Conservation (phyloP, 768 basidiomycete genomes). For the Cystofilobasidium macerans region DNA sequence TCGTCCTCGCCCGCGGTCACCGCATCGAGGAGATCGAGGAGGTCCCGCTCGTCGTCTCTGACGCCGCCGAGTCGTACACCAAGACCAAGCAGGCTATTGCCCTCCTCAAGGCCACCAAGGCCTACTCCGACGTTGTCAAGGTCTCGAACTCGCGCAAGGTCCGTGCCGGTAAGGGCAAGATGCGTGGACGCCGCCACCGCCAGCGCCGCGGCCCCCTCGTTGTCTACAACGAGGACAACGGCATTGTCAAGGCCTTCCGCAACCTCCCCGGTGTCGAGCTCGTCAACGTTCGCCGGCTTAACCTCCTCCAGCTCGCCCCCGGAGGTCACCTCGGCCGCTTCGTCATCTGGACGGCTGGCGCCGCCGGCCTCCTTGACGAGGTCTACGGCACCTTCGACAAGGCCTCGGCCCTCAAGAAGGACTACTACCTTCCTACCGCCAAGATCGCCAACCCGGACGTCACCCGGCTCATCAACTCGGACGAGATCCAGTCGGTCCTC, state of each 20-base stretch:
- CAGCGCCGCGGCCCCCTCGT: constrained; percentile 95
- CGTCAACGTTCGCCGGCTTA: constrained; percentile 83
- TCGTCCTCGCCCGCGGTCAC: constrained; percentile 98
- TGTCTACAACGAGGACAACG: constrained; percentile 94
- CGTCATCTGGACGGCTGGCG: constrained; percentile 96
- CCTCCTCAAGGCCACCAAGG: constrained; percentile 78
- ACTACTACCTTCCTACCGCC: constrained; percentile 74
- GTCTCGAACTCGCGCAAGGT: constrained; percentile 95
- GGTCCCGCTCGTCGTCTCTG: constrained; percentile 81
- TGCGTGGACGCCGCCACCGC: constrained; percentile 90
- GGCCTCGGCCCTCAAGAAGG: constrained; percentile 73
- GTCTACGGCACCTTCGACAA: constrained; percentile 92
- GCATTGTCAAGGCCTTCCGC: constrained; percentile 96
- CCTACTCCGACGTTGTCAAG: constrained; percentile 86
- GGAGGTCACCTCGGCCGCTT: constrained; percentile 99
- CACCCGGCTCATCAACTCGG: constrained; percentile 58
- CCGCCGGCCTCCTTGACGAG: constrained; percentile 83
- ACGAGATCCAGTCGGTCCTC: constrained; percentile 89
- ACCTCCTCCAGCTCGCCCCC: constrained; percentile 96
- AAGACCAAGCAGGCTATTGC: constrained; percentile 97
- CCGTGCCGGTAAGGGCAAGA: constrained; percentile 92
- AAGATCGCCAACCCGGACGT: constrained; percentile 97
- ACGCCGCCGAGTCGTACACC: constrained; percentile 67
- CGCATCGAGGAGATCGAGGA: constrained; percentile 95
- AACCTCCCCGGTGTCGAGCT: constrained; percentile 98